Evolutionary conservation across 305 asterid species (phyloP).

Genomic region (Fraxinus angustifolia): DNA sequence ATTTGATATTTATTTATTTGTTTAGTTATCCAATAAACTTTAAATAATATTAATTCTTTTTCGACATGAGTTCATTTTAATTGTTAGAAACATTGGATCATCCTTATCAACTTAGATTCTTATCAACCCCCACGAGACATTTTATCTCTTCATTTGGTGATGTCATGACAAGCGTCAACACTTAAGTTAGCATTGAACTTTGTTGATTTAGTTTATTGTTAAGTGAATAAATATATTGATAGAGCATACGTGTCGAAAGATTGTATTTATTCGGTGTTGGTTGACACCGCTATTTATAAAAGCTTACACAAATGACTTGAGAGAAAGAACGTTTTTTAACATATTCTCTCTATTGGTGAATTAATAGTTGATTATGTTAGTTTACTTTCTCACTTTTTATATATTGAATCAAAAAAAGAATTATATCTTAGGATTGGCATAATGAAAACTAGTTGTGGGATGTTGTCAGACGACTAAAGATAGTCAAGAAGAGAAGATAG

Average conservation of each 20-base stretch:
- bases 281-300: not conserved
- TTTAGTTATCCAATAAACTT: not conserved
- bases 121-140: not conserved
- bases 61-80: not conserved
- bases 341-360: not conserved
- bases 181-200: not conserved
- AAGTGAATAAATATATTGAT: no score
- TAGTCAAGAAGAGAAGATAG: conserved; percentile 17
- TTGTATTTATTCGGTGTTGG: not conserved
- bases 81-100: not conserved
- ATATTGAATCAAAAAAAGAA: not conserved
- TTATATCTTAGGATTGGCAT: not conserved
- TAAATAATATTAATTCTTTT: not conserved
- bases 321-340: not conserved
- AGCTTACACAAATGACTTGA: not conserved
- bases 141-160: not conserved
- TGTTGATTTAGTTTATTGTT: not conserved
- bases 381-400: not conserved
- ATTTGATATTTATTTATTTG: not conserved
- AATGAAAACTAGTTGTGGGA: not conserved
- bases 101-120: not conserved
- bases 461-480: conserved; percentile 33
- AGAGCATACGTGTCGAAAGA: not conserved
- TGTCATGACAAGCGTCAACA: not conserved
- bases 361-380: not conserved